Evolutionary conservation across 257 asterid genomes (phyloP), one percentile per base, ranked within the genome.

Genomic region (Knoxia roxburghii): DNA sequence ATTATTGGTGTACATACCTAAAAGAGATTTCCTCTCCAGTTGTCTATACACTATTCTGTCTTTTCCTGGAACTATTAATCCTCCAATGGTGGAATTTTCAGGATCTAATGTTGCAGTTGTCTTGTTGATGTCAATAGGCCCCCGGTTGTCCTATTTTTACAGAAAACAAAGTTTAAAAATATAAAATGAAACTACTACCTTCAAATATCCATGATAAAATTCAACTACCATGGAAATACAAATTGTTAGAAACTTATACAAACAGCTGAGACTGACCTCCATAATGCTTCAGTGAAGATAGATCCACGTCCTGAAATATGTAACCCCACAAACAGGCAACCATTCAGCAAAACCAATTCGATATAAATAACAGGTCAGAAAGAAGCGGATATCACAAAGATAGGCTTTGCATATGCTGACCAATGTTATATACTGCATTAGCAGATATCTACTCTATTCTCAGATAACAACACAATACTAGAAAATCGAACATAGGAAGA

Each of bases 41-140:
- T 83, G 82, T 74, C 83, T 77, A 72, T 84, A 92, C 48, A 86
- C 77, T 10, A 92, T 81, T 76, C 87, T 76, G 60, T 87, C 95
- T 81, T 81, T 86, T 52, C 85, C 95, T 6, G 87, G 85, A 57
- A 82, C 69, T 52, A 74, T 69, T 73, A 92, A 72, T 61, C 98
- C 97, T 12, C 97, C 97, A 35, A 59, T 51, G 51, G 70, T 59
- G 8, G 84, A 61, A 60, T 78, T 77, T 56, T 89, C 98, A 1
- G 97, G 91, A 49, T 81, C 89, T 60, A 92, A 75, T 9, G 86
- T 86, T 27, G 70, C 81, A 1, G 80, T 87, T 2, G 73, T 70
- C 76, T 65, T 82, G 67, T 92, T 79, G 35, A 80, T 57, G 72
- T 86, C 88, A 72, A 79, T 68, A 32, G 37, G 76, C 39, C 69